A percentile compares a stretch with the other conserved stretches of the same genome.
Evolutionary conservation across 108 stramenopile species (phyloP).

Genomic region (Mayamaea pseudoterrestris): DNA sequence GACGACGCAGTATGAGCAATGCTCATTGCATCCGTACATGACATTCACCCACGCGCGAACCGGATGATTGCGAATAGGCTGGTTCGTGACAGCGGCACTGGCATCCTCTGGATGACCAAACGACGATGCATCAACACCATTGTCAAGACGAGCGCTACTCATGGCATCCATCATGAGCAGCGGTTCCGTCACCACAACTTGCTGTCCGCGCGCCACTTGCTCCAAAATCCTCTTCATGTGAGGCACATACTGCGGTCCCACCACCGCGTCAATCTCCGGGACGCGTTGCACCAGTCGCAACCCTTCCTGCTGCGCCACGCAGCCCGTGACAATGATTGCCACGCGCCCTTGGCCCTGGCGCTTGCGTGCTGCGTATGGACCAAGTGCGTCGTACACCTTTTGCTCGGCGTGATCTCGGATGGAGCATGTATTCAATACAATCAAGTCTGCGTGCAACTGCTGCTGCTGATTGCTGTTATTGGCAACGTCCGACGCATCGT

Average conservation of each 20-base stretch:
- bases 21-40: slow-evolving; percentile 74
- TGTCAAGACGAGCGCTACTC: slow-evolving; percentile 11
- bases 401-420: slow-evolving; percentile 86
- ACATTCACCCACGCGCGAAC: slow-evolving; percentile 86
- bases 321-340: slow-evolving; percentile 76
- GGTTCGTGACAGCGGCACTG: not conserved
- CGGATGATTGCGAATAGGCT: slow-evolving; percentile 37
- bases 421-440: slow-evolving; percentile 74
- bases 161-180: slow-evolving; percentile 19
- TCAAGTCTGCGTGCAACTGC: slow-evolving; percentile 34
- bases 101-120: too few relatives aligned
- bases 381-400: slow-evolving; percentile 62
- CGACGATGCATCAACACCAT: not conserved
- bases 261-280: slow-evolving; percentile 74
- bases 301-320: slow-evolving; percentile 89
- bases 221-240: slow-evolving; percentile 43
- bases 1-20: slow-evolving; percentile 92
- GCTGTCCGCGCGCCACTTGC: slow-evolving; percentile 39
- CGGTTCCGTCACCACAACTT: slow-evolving; percentile 63
- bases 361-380: slow-evolving; percentile 37
- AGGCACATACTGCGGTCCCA: slow-evolving; percentile 82
- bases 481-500: slow-evolving; percentile 5
- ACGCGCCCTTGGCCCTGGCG: slow-evolving; percentile 33
- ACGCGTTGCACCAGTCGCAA: slow-evolving; percentile 53
- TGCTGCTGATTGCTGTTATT: slow-evolving; percentile 10